These are phyloP conservation scores for Agaricus sinodeliciosus DNA, from an alignment of 768 basidiomycete genomes.

Conservation along the genomic window DNA sequence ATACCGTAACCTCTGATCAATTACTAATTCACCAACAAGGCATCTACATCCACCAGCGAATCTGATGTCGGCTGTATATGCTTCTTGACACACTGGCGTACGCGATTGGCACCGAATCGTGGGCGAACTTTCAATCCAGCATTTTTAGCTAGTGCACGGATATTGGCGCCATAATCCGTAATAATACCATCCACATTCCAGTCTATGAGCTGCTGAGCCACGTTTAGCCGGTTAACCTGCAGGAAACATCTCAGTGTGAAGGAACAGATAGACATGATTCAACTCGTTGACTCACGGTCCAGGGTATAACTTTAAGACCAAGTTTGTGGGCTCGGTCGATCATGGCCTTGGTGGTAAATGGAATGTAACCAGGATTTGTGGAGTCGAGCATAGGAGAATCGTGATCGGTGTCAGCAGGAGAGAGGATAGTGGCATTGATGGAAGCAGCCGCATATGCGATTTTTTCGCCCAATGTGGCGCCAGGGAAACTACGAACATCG, in stretches of 20 bases:
- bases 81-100: constrained; percentile 54
- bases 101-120: constrained; percentile 48
- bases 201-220: constrained; percentile 52
- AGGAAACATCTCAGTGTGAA: neutral
- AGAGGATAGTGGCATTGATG: constrained; percentile 60
- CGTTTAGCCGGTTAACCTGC: constrained; percentile 57
- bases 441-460: constrained; percentile 64
- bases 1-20: too few relatives aligned
- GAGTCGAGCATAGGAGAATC: constrained; percentile 36
- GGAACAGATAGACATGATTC: neutral
- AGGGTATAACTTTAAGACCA: constrained; percentile 61
- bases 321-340: constrained; percentile 57
- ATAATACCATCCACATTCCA: constrained; percentile 73
- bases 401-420: constrained; percentile 44
- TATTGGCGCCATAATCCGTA: constrained; percentile 60
- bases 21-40: too few relatives aligned
- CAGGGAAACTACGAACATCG: constrained; percentile 56
- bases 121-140: constrained; percentile 48
- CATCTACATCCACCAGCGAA: too few relatives aligned
- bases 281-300: constrained; percentile 47
- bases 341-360: constrained; percentile 67
- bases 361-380: constrained; percentile 33
- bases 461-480: constrained; percentile 46
- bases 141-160: constrained; percentile 53
- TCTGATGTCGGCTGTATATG: constrained; percentile 30